phyloP scores from a whole-genome alignment of 2,329 filamentous ascomycete genomes.

The Fusarium veterinarium region DNA sequence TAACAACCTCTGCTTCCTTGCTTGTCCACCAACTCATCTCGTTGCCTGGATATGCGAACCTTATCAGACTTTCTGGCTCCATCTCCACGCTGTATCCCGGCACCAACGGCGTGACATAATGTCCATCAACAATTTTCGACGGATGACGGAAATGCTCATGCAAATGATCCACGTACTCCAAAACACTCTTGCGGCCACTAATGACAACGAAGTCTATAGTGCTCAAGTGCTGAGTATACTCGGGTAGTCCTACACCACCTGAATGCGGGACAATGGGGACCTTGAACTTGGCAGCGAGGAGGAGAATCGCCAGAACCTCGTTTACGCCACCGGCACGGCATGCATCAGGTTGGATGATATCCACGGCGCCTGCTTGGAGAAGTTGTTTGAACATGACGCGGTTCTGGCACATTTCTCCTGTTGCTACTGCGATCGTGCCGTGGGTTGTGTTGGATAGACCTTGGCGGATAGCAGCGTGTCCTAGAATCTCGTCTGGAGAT shows the following conservation, averaged over 20 bases:
- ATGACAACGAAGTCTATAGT: slow-evolving; percentile 94
- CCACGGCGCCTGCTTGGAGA: slow-evolving; percentile 80
- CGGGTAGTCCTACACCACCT: slow-evolving; percentile 87
- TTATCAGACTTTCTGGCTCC: slow-evolving; percentile 86
- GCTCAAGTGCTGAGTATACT: slow-evolving; percentile 92
- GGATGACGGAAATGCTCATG: slow-evolving; percentile 94
- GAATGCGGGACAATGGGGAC: slow-evolving; percentile 90
- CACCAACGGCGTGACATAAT: slow-evolving; percentile 85
- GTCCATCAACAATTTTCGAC: slow-evolving; percentile 80
- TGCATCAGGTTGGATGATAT: slow-evolving; percentile 89
- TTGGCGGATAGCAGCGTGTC: slow-evolving; percentile 86
- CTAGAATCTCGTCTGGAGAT: slow-evolving; percentile 87
- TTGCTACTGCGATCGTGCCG: slow-evolving; percentile 78
- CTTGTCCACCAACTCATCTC: slow-evolving; percentile 87
- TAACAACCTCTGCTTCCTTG: slow-evolving; percentile 67
- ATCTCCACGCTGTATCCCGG: slow-evolving; percentile 94
- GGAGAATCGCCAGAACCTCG: slow-evolving; percentile 86
- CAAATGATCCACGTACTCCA: slow-evolving; percentile 92
- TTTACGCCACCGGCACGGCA: slow-evolving; percentile 91
- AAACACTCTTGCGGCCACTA: slow-evolving; percentile 73
- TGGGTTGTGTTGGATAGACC: slow-evolving; percentile 35
- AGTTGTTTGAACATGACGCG: slow-evolving; percentile 94
- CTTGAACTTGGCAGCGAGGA: slow-evolving; percentile 82
- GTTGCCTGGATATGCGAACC: slow-evolving; percentile 79
- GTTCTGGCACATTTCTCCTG: slow-evolving; percentile 96